Evolutionary conservation across 2,329 filamentous ascomycete species (phyloP), one percentile per base, ranked within the genome.

Genomic region (Exophiala bonariae): DNA sequence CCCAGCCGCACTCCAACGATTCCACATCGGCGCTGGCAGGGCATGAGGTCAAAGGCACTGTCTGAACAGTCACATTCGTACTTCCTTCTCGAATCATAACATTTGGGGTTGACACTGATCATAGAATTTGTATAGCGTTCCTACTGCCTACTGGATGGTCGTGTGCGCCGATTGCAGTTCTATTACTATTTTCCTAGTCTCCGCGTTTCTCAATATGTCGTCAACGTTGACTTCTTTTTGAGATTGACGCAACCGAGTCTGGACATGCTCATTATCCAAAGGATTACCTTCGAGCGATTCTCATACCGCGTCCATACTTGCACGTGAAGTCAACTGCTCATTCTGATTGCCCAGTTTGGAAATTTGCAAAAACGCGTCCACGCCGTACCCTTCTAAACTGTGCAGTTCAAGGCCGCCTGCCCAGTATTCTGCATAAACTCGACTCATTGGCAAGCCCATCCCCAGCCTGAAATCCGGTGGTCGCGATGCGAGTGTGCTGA

Each of bases 401-500:
- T 97, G 92, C 49, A 97, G 69, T 61, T 96, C 87, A 7, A 99
- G 73, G 60, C 82, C 93, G 18, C 93, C 93, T 2, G 93, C 93
- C 93, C 93, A 99, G 68, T 97, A 97, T 68, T 97, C 92, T 20
- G 92, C 90, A 67, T 97, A 99, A 2, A 97, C 88, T 52, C 89
- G 82, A 61, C 91, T 96, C 71, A 99, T 84, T 0, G 93, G 93
- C 41, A 99, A 70, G 1, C 93, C 93, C 79, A 99, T 95, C 3
- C 93, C 93, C 1, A 99, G 77, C 9, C 89, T 81, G 52, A 97
- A 73, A 63, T 96, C 86, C 0, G 93, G 92, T 14, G 90, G 89
- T 28, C 93, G 79, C 48, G 84, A 87, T 1, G 89, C 89, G 33
- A 99, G 75, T 2, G 87, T 85, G 9, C 86, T 83, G 19, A 99